A percentile compares a stretch with the other conserved stretches of the same genome.
Conservation (phyloP, 75 land plant species). For the Cupressus sempervirens region DNA sequence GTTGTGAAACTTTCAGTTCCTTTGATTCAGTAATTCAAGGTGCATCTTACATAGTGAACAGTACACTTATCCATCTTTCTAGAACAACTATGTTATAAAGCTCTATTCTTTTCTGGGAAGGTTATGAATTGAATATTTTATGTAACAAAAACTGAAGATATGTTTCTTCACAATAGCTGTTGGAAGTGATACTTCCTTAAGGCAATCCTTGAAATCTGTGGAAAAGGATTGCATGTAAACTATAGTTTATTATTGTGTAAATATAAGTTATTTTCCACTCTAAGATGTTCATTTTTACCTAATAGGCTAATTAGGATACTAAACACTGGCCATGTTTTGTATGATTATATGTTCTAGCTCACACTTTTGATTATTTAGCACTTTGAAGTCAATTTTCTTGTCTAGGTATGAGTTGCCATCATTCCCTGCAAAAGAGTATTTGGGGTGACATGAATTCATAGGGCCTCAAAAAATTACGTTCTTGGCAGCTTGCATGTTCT, state of each 20-base stretch:
- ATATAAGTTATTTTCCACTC: not conserved
- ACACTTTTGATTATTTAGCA: not conserved
- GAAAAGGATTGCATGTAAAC: not conserved
- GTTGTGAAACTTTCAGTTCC: too few relatives aligned
- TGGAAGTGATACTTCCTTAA: not conserved
- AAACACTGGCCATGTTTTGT: not conserved
- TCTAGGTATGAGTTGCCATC: conserved; percentile 39
- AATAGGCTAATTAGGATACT: not conserved
- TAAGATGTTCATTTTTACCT: not conserved
- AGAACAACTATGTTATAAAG: conserved; percentile 15
- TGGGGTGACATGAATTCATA: conserved; percentile 13
- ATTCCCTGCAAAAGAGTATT: conserved; percentile 29
- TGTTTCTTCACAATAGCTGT: not conserved
- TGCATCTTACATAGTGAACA: conserved; percentile 12
- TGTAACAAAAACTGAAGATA: not conserved
- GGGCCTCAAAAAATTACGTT: conserved; percentile 18
- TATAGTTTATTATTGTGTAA: not conserved
- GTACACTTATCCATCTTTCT: conserved; percentile 19
- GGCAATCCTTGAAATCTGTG: not conserved
- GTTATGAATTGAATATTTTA: not conserved
- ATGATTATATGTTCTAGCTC: not conserved
- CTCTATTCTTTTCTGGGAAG: not conserved
- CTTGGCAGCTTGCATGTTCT: conserved; percentile 14
- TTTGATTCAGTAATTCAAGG: not conserved
- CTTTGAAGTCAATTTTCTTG: not conserved